These are phyloP conservation scores for Asclepias syriaca DNA, from an alignment of 257 asterid genomes.

Conservation along the genomic window DNA sequence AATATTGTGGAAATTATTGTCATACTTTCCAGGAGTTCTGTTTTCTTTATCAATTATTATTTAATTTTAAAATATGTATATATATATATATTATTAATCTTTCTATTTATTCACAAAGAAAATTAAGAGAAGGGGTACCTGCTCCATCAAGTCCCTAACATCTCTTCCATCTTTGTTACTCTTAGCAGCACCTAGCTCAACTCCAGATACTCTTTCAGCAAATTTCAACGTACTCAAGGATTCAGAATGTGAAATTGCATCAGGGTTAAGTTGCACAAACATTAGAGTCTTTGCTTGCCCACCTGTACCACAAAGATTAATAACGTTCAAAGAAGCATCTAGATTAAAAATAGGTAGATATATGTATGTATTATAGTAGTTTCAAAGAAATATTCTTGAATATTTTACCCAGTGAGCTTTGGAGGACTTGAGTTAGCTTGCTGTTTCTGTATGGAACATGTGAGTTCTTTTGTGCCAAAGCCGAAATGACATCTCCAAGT, in stretches of 20 bases:
- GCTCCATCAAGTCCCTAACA: conserved; percentile 85
- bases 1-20: background rate
- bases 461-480: conserved; percentile 77
- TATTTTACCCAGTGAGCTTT: conserved; percentile 70
- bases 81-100: no score
- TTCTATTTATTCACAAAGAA: background rate
- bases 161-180: conserved; percentile 89
- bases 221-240: conserved; percentile 76
- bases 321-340: background rate
- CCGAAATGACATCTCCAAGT: conserved; percentile 92
- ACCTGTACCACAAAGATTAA: conserved; percentile 36
- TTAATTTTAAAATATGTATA: no score
- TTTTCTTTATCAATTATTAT: no score
- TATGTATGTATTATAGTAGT: no score
- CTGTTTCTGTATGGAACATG: conserved; percentile 96
- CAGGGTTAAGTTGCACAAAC: conserved; percentile 98
- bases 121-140: conserved; percentile 35
- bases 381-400: background rate
- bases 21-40: no score
- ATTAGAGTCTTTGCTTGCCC: conserved; percentile 95
- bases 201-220: conserved; percentile 95
- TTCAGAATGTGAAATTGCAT: conserved; percentile 55
- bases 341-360: background rate
- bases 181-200: conserved; percentile 94
- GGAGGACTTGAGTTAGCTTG: conserved; percentile 98